These are phyloP conservation scores for Magnolia changhungtana DNA, from an alignment of 164 flowering plant genomes.

Conservation along the genomic window DNA sequence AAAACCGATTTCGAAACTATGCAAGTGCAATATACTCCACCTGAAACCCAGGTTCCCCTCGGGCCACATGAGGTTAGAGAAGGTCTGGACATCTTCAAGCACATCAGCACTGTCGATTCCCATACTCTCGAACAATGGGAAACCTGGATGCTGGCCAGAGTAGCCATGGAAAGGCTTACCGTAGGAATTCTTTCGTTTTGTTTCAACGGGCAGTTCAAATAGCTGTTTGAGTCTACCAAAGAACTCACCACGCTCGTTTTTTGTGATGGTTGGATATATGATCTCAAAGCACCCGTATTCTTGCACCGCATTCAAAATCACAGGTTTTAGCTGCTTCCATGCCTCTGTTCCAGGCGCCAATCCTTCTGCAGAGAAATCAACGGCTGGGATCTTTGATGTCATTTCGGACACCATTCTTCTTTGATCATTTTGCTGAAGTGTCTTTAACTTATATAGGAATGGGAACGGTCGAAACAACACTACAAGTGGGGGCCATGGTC, in stretches of 20 bases:
- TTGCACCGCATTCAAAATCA: not conserved
- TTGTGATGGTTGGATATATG: not conserved
- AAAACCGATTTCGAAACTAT: too few relatives aligned
- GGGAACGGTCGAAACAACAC: not conserved
- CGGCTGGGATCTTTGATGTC: too few relatives aligned
- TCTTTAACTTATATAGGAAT: not conserved
- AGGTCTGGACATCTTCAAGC: not conserved
- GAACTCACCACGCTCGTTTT: not conserved
- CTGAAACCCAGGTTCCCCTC: not conserved
- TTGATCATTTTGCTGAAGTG: not conserved
- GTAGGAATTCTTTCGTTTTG: not conserved
- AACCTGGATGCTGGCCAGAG: not conserved
- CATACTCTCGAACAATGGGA: not conserved
- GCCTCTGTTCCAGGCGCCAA: not conserved
- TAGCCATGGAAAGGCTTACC: not conserved
- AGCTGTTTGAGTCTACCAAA: not conserved
- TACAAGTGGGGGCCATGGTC: not conserved
- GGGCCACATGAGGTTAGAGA: not conserved
- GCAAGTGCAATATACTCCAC: not conserved
- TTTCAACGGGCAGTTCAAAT: not conserved
- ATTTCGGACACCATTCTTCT: too few relatives aligned
- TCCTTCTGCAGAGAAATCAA: too few relatives aligned
- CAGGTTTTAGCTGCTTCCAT: not conserved
- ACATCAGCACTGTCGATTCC: not conserved
- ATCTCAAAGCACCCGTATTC: not conserved